Conservation (phyloP, 352 stramenopile genomes). For the Phytopythium boreale region DNA sequence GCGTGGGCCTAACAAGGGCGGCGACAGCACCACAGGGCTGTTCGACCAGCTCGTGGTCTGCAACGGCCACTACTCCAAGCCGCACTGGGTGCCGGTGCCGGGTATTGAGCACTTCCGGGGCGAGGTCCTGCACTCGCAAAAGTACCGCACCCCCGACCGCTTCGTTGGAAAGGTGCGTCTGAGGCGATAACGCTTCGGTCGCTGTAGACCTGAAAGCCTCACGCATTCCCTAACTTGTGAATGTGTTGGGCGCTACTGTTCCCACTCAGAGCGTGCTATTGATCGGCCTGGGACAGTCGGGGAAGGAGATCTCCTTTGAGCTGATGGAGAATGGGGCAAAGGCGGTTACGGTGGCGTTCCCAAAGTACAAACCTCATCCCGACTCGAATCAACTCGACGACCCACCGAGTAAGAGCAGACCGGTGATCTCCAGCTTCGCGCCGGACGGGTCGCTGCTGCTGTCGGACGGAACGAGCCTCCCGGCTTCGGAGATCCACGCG, state of each 20-base stretch:
- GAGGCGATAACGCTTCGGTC: no score
- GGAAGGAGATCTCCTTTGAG: conserved; percentile 79
- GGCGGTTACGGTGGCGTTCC: conserved; percentile 48
- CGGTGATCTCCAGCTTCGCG: not conserved
- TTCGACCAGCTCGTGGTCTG: conserved; percentile 77
- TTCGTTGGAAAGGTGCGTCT: conserved; percentile 44
- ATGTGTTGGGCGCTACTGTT: no score
- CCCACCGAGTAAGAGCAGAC: no score
- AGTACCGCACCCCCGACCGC: conserved; percentile 42
- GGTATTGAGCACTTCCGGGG: conserved; percentile 52
- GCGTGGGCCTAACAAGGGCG: conserved; percentile 27
- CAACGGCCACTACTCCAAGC: conserved; percentile 74
- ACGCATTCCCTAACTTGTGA: no score
- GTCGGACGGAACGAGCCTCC: not conserved
- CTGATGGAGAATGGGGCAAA: conserved; percentile 33
- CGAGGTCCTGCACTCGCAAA: conserved; percentile 41
- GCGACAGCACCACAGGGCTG: conserved; percentile 43
- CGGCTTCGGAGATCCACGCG: not conserved
- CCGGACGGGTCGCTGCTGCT: conserved; percentile 8
- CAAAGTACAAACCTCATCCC: conserved; percentile 9
- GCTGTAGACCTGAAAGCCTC: no score
- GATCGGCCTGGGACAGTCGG: conserved; percentile 64
- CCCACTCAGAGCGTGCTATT: conserved; percentile 48
- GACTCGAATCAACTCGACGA: conserved; percentile 22
- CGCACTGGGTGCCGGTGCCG: conserved; percentile 38